Evolutionary conservation across 495 filamentous ascomycete genomes (phyloP), one percentile per base, ranked within the genome.

Genomic region (Aspergillus panamensis): DNA sequence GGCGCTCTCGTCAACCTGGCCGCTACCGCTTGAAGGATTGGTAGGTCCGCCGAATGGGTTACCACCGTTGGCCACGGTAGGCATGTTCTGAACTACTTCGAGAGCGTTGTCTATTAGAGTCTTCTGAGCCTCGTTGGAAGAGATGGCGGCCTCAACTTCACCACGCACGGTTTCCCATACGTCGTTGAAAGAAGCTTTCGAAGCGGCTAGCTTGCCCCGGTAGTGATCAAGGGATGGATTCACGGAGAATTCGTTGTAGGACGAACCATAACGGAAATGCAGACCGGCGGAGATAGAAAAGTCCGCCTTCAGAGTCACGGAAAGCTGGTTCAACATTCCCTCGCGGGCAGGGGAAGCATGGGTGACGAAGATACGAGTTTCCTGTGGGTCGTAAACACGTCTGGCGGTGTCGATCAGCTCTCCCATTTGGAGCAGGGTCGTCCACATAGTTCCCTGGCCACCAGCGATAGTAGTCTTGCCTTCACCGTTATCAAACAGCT

Each of bases 391-490:
- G 73, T 96, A 99, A 48, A 97, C 95, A 51, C 95, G 90, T 71
- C 96, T 96, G 6, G 95, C 94, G 3, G 95, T 99, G 70, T 99
- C 95, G 21, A 99, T 90, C 39, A 99, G 79, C 74, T 99, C 95
- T 48, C 95, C 95, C 90, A 99, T 97, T 74, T 99, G 95, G 58
- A 99, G 72, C 25, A 99, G 75, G 1, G 95, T 99, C 8, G 95
- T 97, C 95, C 95, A 99, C 95, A 99, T 99, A 7, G 95, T 99
- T 40, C 95, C 95, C 71, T 97, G 95, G 21, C 95, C 95, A 66
- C 95, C 95, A 21, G 95, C 94, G 70, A 99, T 97, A 0, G 95
- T 97, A 32, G 95, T 99, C 69, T 92, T 85, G 51, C 95, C 95
- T 66, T 99, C 95, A 30, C 95, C 95, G 64, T 97, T 99, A 70